Conservation (phyloP, 2,329 filamentous ascomycete species). For the Tympanopsis confertula region DNA sequence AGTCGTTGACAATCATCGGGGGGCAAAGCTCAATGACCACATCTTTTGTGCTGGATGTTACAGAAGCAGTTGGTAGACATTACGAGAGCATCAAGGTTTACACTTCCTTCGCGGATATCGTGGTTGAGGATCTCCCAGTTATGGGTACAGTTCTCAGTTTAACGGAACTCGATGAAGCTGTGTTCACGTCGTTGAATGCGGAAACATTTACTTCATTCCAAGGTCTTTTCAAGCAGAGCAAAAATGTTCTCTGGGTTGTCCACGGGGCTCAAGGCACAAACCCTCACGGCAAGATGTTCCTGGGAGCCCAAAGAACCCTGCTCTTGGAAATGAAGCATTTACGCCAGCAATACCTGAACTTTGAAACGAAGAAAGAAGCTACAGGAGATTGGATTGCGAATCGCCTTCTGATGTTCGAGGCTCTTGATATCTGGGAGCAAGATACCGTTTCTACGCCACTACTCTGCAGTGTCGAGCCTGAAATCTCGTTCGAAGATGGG, state of each 20-base stretch:
- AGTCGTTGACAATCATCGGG: conserved; percentile 3
- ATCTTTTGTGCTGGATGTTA: neutral
- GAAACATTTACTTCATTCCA: conserved; percentile 6
- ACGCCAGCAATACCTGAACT: conserved; percentile 10
- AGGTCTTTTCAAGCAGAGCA: conserved; percentile 1
- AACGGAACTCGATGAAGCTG: conserved; percentile 12
- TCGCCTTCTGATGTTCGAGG: conserved; percentile 6
- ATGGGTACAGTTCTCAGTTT: conserved; percentile 8
- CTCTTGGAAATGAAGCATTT: conserved; percentile 9
- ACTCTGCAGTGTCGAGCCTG: conserved; percentile 16
- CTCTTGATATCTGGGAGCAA: conserved; percentile 5
- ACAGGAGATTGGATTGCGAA: conserved; percentile 3
- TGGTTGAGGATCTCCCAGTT: neutral
- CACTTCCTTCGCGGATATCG: neutral
- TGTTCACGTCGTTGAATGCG: conserved; percentile 9
- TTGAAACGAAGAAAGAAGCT: conserved; percentile 2
- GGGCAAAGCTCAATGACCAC: conserved; percentile 1
- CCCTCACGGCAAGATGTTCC: conserved; percentile 9
- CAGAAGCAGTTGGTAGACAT: conserved; percentile 5
- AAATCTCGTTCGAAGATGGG: conserved; percentile 12
- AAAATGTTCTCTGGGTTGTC: conserved; percentile 12
- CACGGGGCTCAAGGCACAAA: conserved; percentile 4
- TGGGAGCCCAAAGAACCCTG: conserved; percentile 10
- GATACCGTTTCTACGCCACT: conserved; percentile 4
- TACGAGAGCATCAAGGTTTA: conserved; percentile 1